Evolutionary conservation across 2,329 filamentous ascomycete species (phyloP), one percentile per base, ranked within the genome.

Genomic region (Colletotrichum tanaceti): DNA sequence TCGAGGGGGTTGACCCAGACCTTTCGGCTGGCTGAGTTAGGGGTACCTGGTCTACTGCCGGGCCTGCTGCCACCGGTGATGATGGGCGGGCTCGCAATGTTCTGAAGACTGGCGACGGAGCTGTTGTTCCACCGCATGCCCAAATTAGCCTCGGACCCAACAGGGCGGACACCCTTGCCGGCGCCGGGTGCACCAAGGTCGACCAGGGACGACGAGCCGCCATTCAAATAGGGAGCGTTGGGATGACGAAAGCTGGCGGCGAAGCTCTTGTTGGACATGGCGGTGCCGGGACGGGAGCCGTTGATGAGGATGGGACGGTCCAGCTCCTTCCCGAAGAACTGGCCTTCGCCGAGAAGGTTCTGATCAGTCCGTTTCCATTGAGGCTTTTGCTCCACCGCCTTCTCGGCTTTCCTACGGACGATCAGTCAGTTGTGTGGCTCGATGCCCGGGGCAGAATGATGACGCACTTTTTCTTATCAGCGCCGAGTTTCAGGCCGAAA

Each of bases 401-500:
- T 74, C 55, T 76, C 70, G 11, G 60, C 46, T 65, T 70, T 71
- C 64, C 70, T 71, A 57, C 3, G 22, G n/a, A 46, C 7, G 28
- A n/a, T 20, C 24, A 14, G 53, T 70, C 47, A 67, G 58, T 24
- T 41, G n/a, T n/a, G 7, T 14, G 24, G 5, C 7, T 20, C 50
- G 13, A 16, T 7, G 6, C 20, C 20, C 46, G 22, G 47, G 41
- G 22, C 22, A 35, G 46, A 18, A 10, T 24, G 13, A 39, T 7
- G 10, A 44, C 68, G 39, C 64, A 84, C 82, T 86, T 87, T 77
- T 88, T 88, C 79, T 84, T 87, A 70, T 86, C 84, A 72, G 81
- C 81, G 58, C 85, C 84, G 68, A 88, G 79, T 75, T 84, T 87
- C 74, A 89, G 78, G 58, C 86, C 86, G 71, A 88, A 87, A 71